Conservation (phyloP, 225 moss, liverwort and hornwort genomes). For the Rhytidiadelphus loreus region DNA sequence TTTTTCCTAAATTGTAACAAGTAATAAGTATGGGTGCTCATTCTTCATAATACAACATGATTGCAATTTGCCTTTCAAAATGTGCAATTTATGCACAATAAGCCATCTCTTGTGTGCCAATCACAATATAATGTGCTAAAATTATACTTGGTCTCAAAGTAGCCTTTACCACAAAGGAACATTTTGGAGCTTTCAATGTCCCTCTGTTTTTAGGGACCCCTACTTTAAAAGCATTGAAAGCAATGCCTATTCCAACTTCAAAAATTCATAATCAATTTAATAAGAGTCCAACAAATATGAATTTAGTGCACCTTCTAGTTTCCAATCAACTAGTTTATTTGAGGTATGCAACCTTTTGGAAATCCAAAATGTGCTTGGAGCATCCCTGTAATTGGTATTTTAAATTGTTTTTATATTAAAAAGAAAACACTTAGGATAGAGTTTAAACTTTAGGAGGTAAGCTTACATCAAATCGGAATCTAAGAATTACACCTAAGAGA, state of each 20-base stretch:
- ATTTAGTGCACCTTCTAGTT: no score
- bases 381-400: no score
- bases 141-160: not conserved
- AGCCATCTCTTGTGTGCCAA: not conserved
- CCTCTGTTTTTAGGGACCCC: not conserved
- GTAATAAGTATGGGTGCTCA: not conserved
- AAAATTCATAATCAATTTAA: not conserved
- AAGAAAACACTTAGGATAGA: no score
- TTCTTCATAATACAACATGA: not conserved
- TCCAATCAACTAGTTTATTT: no score
- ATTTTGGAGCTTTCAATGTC: not conserved
- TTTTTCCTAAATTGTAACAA: not conserved
- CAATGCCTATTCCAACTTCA: not conserved
- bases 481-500: no score
- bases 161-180: not conserved
- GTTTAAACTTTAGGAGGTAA: no score
- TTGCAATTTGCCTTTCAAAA: not conserved
- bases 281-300: not conserved
- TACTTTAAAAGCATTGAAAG: not conserved
- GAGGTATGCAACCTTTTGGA: no score
- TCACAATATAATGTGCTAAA: not conserved
- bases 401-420: no score
- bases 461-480: no score
- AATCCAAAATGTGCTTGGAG: not conserved
- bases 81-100: not conserved